These are phyloP conservation scores for Roridomyces roridus DNA, from an alignment of 768 basidiomycete species.

Conservation along the genomic window DNA sequence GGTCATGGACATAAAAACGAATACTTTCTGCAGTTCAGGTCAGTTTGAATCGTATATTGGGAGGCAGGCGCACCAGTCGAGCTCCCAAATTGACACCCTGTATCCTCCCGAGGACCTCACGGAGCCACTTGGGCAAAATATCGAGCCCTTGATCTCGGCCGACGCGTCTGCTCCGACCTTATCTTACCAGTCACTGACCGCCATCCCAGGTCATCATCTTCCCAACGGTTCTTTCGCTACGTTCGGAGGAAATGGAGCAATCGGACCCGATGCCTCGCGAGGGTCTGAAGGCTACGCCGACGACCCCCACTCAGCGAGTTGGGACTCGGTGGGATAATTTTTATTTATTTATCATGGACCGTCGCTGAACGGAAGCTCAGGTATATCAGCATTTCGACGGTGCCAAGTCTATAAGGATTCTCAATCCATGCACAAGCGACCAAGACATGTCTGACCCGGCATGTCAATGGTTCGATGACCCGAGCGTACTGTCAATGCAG, in stretches of 20 bases:
- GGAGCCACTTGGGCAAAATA: too few species aligned
- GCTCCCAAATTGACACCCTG: too few species aligned
- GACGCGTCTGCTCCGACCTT: too few species aligned
- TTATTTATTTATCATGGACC: too few species aligned
- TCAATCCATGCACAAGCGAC: constrained; percentile 70
- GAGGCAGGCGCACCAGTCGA: too few species aligned
- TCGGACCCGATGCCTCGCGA: constrained; percentile 64
- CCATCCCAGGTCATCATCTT: constrained; percentile 47
- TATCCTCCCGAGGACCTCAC: too few species aligned
- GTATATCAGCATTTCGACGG: constrained; percentile 89
- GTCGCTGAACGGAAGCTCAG: too few species aligned
- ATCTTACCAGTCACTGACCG: not conserved
- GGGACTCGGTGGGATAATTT: constrained; percentile 63
- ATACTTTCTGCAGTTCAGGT: constrained; percentile 70
- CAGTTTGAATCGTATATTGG: not conserved
- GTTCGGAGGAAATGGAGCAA: constrained; percentile 81
- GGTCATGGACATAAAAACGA: constrained; percentile 76
- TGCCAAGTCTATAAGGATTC: constrained; percentile 75
- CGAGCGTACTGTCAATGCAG: not conserved
- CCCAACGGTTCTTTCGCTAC: constrained; percentile 76
- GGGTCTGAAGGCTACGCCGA: constrained; percentile 53
- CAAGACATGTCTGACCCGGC: constrained; percentile 52
- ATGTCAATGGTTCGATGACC: constrained; percentile 78
- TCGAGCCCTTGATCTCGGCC: too few species aligned
- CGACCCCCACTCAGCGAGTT: constrained; percentile 52